These are phyloP conservation scores for Diaporthe ilicicola DNA, from an alignment of 2,329 filamentous ascomycete species.

Conservation along the genomic window DNA sequence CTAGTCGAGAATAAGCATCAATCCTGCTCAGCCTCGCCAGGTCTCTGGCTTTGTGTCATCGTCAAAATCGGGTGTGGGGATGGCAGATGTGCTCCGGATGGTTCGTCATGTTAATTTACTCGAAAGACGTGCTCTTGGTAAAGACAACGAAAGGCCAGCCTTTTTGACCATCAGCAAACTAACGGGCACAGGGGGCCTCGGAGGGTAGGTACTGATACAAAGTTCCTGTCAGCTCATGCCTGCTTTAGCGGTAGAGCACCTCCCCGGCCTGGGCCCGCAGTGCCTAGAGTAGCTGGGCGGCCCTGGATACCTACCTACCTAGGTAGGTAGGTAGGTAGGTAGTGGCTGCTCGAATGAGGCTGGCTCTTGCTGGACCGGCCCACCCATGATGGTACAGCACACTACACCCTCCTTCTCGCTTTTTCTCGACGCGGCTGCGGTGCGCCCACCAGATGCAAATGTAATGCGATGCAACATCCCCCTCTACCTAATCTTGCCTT, in stretches of 20 bases:
- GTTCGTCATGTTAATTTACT: too few relatives aligned
- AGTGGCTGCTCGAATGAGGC: not conserved
- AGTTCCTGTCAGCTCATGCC: not conserved
- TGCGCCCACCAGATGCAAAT: not conserved
- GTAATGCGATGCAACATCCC: conserved; percentile 19
- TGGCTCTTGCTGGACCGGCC: not conserved
- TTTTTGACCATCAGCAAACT: not conserved
- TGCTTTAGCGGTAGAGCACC: not conserved
- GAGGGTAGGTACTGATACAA: conserved; percentile 6
- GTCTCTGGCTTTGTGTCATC: not conserved
- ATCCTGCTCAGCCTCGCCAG: not conserved
- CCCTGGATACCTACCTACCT: too few relatives aligned
- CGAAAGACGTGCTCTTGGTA: too few relatives aligned
- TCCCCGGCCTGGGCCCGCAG: conserved; percentile 2
- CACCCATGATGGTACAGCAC: not conserved
- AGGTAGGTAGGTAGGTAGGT: too few relatives aligned
- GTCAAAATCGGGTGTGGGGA: not conserved
- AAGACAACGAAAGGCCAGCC: not conserved
- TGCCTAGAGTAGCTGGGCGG: not conserved
- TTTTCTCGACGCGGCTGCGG: not conserved
- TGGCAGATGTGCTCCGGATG: too few relatives aligned
- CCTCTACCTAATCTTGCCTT: conserved; percentile 11
- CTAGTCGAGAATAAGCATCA: not conserved
- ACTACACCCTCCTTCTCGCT: not conserved
- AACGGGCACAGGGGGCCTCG: not conserved